phyloP scores from a whole-genome alignment of 495 filamentous ascomycete genomes.

The Daldinia bambusicola region DNA sequence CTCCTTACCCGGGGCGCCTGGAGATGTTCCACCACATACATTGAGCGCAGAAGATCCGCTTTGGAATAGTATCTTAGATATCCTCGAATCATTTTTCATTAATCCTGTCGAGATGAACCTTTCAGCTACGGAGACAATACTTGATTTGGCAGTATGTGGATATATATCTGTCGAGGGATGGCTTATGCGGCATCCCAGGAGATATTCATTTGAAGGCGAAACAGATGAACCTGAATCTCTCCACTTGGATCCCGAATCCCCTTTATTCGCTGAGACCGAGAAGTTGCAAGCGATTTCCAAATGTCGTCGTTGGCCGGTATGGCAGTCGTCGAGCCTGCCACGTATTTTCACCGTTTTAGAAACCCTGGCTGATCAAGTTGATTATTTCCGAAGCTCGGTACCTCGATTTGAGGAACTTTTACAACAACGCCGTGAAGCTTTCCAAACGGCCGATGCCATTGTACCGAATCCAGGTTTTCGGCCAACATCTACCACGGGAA shows the following conservation, averaged over 20 bases:
- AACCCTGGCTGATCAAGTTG: constrained; percentile 70
- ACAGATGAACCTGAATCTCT: constrained; percentile 46
- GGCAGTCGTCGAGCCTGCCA: constrained; percentile 57
- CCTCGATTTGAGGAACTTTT: constrained; percentile 81
- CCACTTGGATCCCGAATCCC: constrained; percentile 49
- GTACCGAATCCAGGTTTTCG: constrained; percentile 43
- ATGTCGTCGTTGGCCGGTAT: constrained; percentile 62
- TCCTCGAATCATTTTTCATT: constrained; percentile 81
- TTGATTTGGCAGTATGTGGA: constrained; percentile 83
- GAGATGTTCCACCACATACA: constrained; percentile 66
- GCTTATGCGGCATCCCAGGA: constrained; percentile 79
- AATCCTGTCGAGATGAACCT: constrained; percentile 93
- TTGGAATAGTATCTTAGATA: constrained; percentile 72
- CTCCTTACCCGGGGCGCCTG: constrained; percentile 62
- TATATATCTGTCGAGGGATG: constrained; percentile 86
- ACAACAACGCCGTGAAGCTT: constrained; percentile 74
- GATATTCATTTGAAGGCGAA: constrained; percentile 64
- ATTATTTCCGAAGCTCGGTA: constrained; percentile 72
- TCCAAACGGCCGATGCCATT: constrained; percentile 64
- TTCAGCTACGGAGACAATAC: constrained; percentile 80
- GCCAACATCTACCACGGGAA: constrained; percentile 32
- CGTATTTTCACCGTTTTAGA: constrained; percentile 63
- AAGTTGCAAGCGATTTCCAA: constrained; percentile 58
- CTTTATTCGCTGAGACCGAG: constrained; percentile 52
- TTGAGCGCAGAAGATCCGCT: constrained; percentile 79